Conservation (phyloP, 2,329 filamentous ascomycete genomes). For the Rhynchosporium agropyri region DNA sequence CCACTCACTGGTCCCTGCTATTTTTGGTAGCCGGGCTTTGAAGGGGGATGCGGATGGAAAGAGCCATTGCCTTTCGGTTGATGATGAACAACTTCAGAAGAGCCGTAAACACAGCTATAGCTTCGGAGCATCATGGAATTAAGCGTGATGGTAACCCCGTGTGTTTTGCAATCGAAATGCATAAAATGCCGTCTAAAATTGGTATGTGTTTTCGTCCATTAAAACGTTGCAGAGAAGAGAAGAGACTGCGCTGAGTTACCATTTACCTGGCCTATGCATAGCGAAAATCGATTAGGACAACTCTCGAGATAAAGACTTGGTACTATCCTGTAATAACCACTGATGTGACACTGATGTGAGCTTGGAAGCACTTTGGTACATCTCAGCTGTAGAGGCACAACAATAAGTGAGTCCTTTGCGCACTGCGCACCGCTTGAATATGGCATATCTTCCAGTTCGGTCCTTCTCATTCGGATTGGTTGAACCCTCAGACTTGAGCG, state of each 20-base stretch:
- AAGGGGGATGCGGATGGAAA: constrained; percentile 7
- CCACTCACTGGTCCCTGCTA: background rate
- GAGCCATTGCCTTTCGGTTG: background rate
- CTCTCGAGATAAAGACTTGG: constrained; percentile 5
- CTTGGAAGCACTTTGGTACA: constrained; percentile 11
- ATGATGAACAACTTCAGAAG: background rate
- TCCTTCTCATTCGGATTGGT: too few species aligned
- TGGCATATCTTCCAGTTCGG: background rate
- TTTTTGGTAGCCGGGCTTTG: constrained; percentile 12
- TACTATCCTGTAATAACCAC: background rate
- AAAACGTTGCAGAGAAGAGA: background rate
- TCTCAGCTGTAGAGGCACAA: background rate
- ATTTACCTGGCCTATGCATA: background rate
- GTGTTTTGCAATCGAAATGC: background rate
- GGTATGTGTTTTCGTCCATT: background rate
- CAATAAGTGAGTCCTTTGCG: background rate
- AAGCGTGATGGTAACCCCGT: background rate
- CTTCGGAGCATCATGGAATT: background rate
- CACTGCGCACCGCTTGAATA: background rate
- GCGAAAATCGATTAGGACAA: constrained; percentile 4
- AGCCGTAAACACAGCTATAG: background rate
- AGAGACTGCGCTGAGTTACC: background rate
- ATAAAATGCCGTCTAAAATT: background rate
- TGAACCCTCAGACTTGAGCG: too few species aligned
- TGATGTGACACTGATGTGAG: background rate